These are phyloP conservation scores for Yamadazyma aaseri DNA, from an alignment of 1,139 yeast species.

Conservation along the genomic window DNA sequence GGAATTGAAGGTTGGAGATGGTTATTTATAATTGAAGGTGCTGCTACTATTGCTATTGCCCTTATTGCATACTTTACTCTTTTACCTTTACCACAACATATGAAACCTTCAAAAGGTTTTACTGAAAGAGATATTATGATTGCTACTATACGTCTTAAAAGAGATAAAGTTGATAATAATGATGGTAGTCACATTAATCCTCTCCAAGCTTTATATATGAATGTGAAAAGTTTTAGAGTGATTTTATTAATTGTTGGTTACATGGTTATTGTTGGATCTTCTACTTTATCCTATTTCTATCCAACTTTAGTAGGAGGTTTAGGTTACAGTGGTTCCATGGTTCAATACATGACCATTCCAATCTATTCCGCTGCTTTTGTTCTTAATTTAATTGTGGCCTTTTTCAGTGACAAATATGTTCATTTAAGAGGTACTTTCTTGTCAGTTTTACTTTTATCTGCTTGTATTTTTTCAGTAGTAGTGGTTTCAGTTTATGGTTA, in stretches of 20 bases:
- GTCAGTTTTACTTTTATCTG: slow-evolving; percentile 8
- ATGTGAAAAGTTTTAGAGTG: slow-evolving; percentile 33
- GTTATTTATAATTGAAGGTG: slow-evolving; percentile 37
- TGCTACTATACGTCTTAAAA: slow-evolving; percentile 7
- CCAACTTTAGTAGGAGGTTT: slow-evolving; percentile 41
- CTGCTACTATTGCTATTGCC: slow-evolving; percentile 29
- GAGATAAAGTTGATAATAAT: slow-evolving; percentile 11
- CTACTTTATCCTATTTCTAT: slow-evolving; percentile 48
- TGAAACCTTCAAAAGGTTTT: slow-evolving; percentile 12
- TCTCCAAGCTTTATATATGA: slow-evolving; percentile 10
- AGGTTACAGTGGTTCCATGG: slow-evolving; percentile 41
- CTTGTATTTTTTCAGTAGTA: slow-evolving; percentile 9
- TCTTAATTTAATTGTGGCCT: slow-evolving; percentile 10
- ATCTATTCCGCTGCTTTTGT: slow-evolving; percentile 37
- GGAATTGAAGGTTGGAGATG: slow-evolving; percentile 33
- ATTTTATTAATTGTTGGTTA: slow-evolving; percentile 42
- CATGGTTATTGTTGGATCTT: slow-evolving; percentile 44
- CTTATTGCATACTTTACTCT: slow-evolving; percentile 20
- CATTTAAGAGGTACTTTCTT: slow-evolving; percentile 10
- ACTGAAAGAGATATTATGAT: slow-evolving; percentile 12
- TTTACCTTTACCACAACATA: slow-evolving; percentile 17
- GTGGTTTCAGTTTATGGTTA: slow-evolving; percentile 8
- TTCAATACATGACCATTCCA: slow-evolving; percentile 36
- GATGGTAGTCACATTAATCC: slow-evolving; percentile 24
- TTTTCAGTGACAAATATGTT: slow-evolving; percentile 10